Percentiles rank a stretch among this genome's conserved stretches.
phyloP scores from a whole-genome alignment of 208 protist genomes.

The Crithidia expoeki region DNA sequence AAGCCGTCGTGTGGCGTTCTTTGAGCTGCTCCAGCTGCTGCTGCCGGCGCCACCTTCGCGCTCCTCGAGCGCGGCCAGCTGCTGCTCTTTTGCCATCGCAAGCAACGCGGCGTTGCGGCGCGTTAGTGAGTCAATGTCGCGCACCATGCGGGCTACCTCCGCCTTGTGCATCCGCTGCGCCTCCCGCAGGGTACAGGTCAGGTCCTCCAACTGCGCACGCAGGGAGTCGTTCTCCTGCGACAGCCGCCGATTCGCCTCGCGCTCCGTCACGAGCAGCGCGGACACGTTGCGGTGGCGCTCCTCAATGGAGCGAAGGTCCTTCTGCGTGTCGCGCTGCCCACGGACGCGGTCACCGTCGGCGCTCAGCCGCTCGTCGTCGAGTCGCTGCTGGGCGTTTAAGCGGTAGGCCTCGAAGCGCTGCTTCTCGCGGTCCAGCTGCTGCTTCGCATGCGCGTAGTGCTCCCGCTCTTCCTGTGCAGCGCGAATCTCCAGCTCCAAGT shows the following conservation, averaged over 20 bases:
- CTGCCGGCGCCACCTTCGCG: background rate
- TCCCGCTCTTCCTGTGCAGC: constrained; percentile 80
- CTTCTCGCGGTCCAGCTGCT: constrained; percentile 79
- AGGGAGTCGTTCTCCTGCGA: constrained; percentile 82
- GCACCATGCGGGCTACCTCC: constrained; percentile 72
- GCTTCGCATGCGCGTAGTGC: constrained; percentile 57
- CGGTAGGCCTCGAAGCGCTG: constrained; percentile 79
- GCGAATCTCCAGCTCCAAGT: constrained; percentile 77
- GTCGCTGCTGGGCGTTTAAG: constrained; percentile 55
- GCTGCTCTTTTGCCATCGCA: constrained; percentile 76
- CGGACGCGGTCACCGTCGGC: constrained; percentile 45
- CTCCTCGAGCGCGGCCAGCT: constrained; percentile 50
- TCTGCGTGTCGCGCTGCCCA: constrained; percentile 58
- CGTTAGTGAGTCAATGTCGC: constrained; percentile 85
- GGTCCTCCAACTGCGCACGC: constrained; percentile 74
- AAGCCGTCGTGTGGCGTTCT: background rate
- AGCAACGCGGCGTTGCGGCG: constrained; percentile 83
- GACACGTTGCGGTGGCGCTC: constrained; percentile 77
- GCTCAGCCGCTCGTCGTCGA: constrained; percentile 68
- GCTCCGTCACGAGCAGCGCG: constrained; percentile 71
- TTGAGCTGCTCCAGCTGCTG: background rate
- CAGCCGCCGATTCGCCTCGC: constrained; percentile 67
- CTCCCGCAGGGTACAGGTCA: constrained; percentile 77
- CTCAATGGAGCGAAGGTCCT: constrained; percentile 70
- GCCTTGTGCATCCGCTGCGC: constrained; percentile 67